These are phyloP conservation scores for Metschnikowia lunata DNA, from an alignment of 805 yeast genomes.

Conservation along the genomic window DNA sequence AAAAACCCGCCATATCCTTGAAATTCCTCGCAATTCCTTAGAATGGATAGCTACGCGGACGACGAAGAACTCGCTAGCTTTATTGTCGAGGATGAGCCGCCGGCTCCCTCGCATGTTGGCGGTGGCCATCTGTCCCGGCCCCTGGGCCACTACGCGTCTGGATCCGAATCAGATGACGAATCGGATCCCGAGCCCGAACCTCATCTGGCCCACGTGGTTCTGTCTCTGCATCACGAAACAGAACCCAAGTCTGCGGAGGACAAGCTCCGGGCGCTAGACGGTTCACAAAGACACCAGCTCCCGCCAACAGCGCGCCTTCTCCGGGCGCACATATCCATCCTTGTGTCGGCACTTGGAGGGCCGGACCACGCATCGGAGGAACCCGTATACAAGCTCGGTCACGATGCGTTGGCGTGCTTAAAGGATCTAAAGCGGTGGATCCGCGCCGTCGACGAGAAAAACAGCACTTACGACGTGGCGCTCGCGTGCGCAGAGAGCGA, in stretches of 20 bases:
- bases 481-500: constrained; percentile 81
- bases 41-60: constrained; percentile 8
- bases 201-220: neutral
- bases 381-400: constrained; percentile 73
- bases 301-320: constrained; percentile 39
- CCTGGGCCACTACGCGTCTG: too few species aligned
- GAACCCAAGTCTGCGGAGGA: neutral
- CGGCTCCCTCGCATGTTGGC: neutral
- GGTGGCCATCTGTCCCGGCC: too few species aligned
- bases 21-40: too few species aligned
- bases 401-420: constrained; percentile 81
- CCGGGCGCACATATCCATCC: constrained; percentile 70
- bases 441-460: constrained; percentile 71
- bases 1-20: too few species aligned
- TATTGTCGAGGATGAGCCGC: constrained; percentile 27
- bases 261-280: neutral
- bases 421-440: constrained; percentile 89
- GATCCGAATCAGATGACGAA: too few species aligned
- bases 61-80: constrained; percentile 34
- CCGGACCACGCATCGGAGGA: constrained; percentile 59
- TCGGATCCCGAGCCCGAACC: too few species aligned
- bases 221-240: neutral
- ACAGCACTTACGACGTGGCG: constrained; percentile 73
- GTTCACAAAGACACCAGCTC: constrained; percentile 4
- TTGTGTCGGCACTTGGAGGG: constrained; percentile 90